Conservation (phyloP, 2,329 filamentous ascomycete species). For the Aureobasidium sp. region DNA sequence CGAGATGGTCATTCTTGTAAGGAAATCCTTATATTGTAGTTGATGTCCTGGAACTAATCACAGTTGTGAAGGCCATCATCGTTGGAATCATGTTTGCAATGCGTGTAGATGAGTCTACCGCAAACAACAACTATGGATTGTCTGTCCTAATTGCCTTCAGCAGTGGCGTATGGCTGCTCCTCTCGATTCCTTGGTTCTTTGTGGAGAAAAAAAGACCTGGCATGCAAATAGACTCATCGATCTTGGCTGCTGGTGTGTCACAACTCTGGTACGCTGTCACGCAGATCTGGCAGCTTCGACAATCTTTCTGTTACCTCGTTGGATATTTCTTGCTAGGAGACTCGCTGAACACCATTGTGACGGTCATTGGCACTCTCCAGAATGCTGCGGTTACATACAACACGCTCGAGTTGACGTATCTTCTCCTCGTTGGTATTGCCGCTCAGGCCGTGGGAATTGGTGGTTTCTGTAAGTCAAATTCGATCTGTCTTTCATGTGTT, state of each 20-base stretch:
- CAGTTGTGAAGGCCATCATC: conserved; percentile 42
- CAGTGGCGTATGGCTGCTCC: conserved; percentile 56
- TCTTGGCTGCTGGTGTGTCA: conserved; percentile 55
- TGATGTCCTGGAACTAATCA: background rate
- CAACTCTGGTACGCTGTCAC: conserved; percentile 52
- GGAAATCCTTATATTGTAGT: background rate
- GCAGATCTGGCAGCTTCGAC: conserved; percentile 58
- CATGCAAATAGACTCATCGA: conserved; percentile 44
- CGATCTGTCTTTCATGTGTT: background rate
- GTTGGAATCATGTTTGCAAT: conserved; percentile 58
- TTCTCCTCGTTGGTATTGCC: conserved; percentile 59
- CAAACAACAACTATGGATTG: conserved; percentile 60
- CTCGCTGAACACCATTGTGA: conserved; percentile 63
- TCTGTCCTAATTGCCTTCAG: conserved; percentile 60
- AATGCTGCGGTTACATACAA: conserved; percentile 60
- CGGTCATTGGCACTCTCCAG: conserved; percentile 59
- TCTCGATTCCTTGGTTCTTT: conserved; percentile 61
- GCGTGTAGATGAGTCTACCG: conserved; percentile 51
- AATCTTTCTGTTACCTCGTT: conserved; percentile 58
- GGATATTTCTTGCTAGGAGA: conserved; percentile 65
- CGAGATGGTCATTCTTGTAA: conserved; percentile 51
- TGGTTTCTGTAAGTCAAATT: conserved; percentile 45
- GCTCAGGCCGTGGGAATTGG: conserved; percentile 58
- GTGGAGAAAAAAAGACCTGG: conserved; percentile 59
- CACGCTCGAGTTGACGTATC: conserved; percentile 57